Evolutionary conservation across 352 stramenopile genomes (phyloP).

Genomic region (Phytophthora foliorum): DNA sequence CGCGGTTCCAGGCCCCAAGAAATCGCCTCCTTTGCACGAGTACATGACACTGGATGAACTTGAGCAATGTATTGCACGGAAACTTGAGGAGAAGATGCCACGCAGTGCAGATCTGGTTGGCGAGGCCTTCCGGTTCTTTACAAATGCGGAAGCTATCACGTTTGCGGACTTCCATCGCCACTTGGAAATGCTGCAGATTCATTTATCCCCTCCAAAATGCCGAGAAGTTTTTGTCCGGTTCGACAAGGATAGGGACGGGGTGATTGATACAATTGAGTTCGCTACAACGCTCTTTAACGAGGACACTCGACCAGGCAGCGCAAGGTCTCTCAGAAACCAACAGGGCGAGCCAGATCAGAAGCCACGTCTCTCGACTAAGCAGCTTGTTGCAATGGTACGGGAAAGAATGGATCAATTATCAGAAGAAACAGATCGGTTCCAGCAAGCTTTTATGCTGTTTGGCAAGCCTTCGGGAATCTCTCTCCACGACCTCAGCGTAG

Average conservation of each 20-base stretch:
- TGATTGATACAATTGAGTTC: slow-evolving; percentile 79
- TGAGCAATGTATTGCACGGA: slow-evolving; percentile 60
- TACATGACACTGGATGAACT: slow-evolving; percentile 64
- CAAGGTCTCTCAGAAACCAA: slow-evolving; percentile 31
- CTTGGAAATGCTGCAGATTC: slow-evolving; percentile 66
- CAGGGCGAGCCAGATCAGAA: slow-evolving; percentile 41
- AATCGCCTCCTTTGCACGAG: slow-evolving; percentile 53
- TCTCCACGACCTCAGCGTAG: slow-evolving; percentile 56
- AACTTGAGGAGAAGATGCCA: slow-evolving; percentile 69
- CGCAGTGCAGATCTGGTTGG: slow-evolving; percentile 57
- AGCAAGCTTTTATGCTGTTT: slow-evolving; percentile 82
- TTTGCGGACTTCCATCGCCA: slow-evolving; percentile 69
- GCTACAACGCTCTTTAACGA: slow-evolving; percentile 66
- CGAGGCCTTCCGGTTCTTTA: slow-evolving; percentile 78
- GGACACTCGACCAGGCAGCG: slow-evolving; percentile 27
- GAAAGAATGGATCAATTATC: slow-evolving; percentile 75
- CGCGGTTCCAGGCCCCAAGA: slow-evolving; percentile 16
- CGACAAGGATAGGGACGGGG: slow-evolving; percentile 64
- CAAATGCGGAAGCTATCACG: slow-evolving; percentile 69
- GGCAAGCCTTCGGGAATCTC: slow-evolving; percentile 72
- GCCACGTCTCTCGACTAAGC: slow-evolving; percentile 55
- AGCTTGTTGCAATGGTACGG: slow-evolving; percentile 64
- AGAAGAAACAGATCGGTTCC: slow-evolving; percentile 78
- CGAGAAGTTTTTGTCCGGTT: slow-evolving; percentile 72
- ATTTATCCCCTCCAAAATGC: slow-evolving; percentile 62